Evolutionary conservation across 108 stramenopile species (phyloP), one percentile per base, ranked within the genome.

Genomic region (Fistulifera pelliculosa): DNA sequence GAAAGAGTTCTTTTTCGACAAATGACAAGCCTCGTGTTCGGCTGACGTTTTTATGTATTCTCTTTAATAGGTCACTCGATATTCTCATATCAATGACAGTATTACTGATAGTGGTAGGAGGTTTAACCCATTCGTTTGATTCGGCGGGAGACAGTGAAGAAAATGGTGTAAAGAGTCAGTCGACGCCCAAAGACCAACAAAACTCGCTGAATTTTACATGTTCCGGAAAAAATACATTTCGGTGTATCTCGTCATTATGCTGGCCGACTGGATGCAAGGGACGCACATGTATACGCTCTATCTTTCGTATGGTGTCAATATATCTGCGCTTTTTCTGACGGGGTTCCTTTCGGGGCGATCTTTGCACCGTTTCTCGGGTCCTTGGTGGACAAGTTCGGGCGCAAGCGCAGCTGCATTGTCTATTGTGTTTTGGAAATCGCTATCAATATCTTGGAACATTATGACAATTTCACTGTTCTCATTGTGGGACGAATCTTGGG

Each of bases 211-310:
- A 18, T 98, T 94, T 60, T 56, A 74, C 52, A 22, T 57, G n/a
- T 97, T 99, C 58, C 93, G 96, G 42, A 52, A 58, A 38, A 68
- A 83, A 31, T 99, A 95, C 63, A 71, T 99, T 4, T 52, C 70
- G 0, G 96, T 96, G 16, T 95, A 95, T 62, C 71, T 93, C 17
- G 73, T 96, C n/a, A 90, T 94, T 49, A 94, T 96, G 94, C 66
- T 96, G 26, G 95, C 98, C 19, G 98, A 99, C 67, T 99, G 98
- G 98, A 93, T 97, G 74, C 95, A 96, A 64, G 94, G 94, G 17
- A 92, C 94, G 17, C 83, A 96, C 71, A 90, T 94, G 88, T 45
- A 97, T 81, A 96, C 95, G 1, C 79, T 99, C 24, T 99, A 99
- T 65, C 50, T 89, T 38, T 80, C 77, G 6, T 98, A 98, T 78